Evolutionary conservation across 805 yeast species (phyloP), one percentile per base, ranked within the genome.

Genomic region (Debaryomyces prosopidis): DNA sequence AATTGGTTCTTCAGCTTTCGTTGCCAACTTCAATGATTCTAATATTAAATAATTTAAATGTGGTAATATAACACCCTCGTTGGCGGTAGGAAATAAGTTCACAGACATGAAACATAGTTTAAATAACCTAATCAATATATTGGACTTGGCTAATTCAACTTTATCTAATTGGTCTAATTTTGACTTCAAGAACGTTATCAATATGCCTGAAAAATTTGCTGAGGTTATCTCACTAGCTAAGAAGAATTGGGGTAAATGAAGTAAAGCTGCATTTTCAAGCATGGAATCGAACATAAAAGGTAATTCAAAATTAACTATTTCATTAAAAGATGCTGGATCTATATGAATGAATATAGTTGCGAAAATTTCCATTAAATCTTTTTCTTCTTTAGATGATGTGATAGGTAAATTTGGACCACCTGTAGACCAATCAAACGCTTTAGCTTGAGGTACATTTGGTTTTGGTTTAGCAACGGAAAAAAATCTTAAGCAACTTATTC

Each of bases 21-120:
- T 86, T 0, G 97, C 83, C 43, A 81, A 75, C 47, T 84, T 82
- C 60, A 94, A 71, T 0, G 95, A 87, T 46, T 87, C 84, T 51
- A 94, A 69, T 28, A 94, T 90, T 55, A 95, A 71, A 48, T 86
- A 83, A 59, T 88, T 86, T 58, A 94, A 75, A 59, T 94, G 96
- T 1, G 97, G 97, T 36, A 91, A 70, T 7, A 94, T 76, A 5
- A 94, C 96, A 46, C 81, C 73, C 65, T 95, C 99, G 60, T 94
- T 95, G 2, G 86, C 80, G 3, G 82, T 70, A 0, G 98, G 97
- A 62, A 90, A 92, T 40, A 92, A 71, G 55, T 89, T 92, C 3
- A 94, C 97, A 2, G 97, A 90, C 96, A 92, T 89, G 66, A 94
- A 92, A 55, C 96, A 89, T 33, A 94, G 71, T 64, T 91, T 92